phyloP scores from a whole-genome alignment of 2,329 filamentous ascomycete genomes.

The Aspergillus sp. region DNA sequence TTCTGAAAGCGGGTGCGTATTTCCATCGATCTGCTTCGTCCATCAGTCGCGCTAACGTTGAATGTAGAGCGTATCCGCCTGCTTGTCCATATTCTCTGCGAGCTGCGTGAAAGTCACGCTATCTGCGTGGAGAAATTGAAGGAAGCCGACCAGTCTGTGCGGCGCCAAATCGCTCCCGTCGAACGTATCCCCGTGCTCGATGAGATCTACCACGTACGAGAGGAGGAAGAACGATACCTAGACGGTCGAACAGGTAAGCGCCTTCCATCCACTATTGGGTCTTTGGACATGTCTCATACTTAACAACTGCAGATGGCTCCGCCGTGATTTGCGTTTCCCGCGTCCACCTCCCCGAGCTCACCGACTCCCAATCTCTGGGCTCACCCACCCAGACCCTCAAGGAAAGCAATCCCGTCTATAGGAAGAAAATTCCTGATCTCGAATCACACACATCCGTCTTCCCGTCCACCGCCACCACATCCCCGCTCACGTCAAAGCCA shows the following conservation, averaged over 20 bases:
- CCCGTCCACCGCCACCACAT: conserved; percentile 17
- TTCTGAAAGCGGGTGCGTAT: conserved; percentile 33
- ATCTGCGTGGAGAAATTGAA: conserved; percentile 37
- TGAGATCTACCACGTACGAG: conserved; percentile 39
- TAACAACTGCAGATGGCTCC: conserved; percentile 26
- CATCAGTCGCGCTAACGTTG: background rate
- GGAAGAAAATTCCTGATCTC: conserved; percentile 21
- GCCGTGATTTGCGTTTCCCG: conserved; percentile 29
- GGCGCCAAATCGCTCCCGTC: conserved; percentile 34
- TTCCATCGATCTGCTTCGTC: background rate
- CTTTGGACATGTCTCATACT: background rate
- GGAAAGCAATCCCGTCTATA: conserved; percentile 16
- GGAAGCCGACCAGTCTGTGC: conserved; percentile 38
- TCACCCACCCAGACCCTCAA: conserved; percentile 19
- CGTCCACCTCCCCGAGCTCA: conserved; percentile 31
- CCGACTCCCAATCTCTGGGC: conserved; percentile 21
- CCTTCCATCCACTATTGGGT: background rate
- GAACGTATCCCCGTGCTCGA: conserved; percentile 35
- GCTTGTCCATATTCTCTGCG: conserved; percentile 39
- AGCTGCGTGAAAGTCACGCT: conserved; percentile 35
- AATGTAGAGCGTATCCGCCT: conserved; percentile 31
- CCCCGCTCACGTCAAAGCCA: conserved; percentile 7
- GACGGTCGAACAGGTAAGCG: conserved; percentile 33
- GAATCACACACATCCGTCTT: conserved; percentile 28
- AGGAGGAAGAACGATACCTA: conserved; percentile 35